Evolutionary conservation across 2,329 filamentous ascomycete species (phyloP).

Genomic region (Clarireedia sp.): DNA sequence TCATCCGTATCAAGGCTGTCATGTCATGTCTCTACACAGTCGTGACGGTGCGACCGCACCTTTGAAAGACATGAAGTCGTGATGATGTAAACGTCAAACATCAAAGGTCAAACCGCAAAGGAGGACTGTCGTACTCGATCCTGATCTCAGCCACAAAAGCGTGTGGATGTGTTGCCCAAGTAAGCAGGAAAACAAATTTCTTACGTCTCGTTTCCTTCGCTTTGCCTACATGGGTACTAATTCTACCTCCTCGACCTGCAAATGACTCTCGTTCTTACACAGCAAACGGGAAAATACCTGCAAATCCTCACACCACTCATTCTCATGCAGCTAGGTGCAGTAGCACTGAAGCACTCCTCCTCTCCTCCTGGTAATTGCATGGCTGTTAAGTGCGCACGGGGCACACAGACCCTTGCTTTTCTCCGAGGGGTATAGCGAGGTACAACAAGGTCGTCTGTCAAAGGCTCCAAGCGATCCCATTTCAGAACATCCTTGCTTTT

Average conservation of each 20-base stretch:
- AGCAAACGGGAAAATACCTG: background rate
- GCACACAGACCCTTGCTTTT: slow-evolving; percentile 12
- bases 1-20: too few species aligned
- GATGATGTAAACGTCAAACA: too few species aligned
- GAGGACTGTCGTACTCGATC: too few species aligned
- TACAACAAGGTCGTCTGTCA: slow-evolving; percentile 9
- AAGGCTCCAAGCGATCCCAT: slow-evolving; percentile 21
- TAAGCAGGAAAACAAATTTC: background rate
- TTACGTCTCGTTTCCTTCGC: background rate
- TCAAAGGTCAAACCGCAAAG: too few species aligned
- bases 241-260: background rate
- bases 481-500: slow-evolving; percentile 10
- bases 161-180: too few species aligned
- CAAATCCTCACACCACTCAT: background rate
- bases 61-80: too few species aligned
- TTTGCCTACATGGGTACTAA: background rate
- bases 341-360: background rate
- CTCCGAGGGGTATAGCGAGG: slow-evolving; percentile 1
- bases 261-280: background rate
- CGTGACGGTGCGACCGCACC: too few species aligned
- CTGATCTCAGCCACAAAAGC: too few species aligned
- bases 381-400: slow-evolving; percentile 12
- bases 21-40: too few species aligned
- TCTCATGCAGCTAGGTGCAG: slow-evolving; percentile 5
- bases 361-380: slow-evolving; percentile 1